These are phyloP conservation scores for Kodamaea kaohsiungensis DNA, from an alignment of 805 yeast species.

Conservation along the genomic window DNA sequence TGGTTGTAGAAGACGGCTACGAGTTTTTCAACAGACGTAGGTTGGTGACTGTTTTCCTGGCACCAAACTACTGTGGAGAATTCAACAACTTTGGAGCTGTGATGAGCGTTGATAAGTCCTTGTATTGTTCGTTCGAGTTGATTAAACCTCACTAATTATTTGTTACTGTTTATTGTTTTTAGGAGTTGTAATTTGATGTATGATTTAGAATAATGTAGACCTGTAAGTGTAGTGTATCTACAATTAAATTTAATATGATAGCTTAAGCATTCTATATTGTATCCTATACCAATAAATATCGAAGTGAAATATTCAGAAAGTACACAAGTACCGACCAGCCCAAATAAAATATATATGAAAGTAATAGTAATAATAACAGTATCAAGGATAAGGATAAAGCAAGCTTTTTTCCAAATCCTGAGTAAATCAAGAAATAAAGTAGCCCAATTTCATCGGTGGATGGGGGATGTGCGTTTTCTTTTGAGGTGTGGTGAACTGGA, in stretches of 20 bases:
- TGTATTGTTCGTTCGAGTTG: conserved; percentile 72
- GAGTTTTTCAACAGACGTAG: conserved; percentile 76
- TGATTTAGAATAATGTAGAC: neutral
- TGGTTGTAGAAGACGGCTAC: conserved; percentile 89
- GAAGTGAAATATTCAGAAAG: neutral
- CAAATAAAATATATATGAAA: conserved; percentile 3
- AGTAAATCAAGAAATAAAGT: neutral
- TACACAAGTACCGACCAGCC: conserved; percentile 5
- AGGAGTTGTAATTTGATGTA: neutral
- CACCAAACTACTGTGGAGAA: conserved; percentile 85
- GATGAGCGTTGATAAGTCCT: conserved; percentile 62
- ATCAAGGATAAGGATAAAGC: neutral
- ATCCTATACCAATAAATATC: conserved; percentile 1
- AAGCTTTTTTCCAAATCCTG: neutral
- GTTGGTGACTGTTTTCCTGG: conserved; percentile 76
- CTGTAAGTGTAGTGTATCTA: neutral
- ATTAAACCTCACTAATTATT: conserved; percentile 51
- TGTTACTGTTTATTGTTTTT: neutral
- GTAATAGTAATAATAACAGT: neutral
- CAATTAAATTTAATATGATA: too few relatives aligned
- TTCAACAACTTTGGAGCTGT: conserved; percentile 81
- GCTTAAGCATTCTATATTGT: neutral
- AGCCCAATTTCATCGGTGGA: neutral
- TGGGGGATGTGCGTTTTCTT: conserved; percentile 13
- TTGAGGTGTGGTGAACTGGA: conserved; percentile 31